Conservation (phyloP, 140 eudicot species). For the Cichorium intybus region DNA sequence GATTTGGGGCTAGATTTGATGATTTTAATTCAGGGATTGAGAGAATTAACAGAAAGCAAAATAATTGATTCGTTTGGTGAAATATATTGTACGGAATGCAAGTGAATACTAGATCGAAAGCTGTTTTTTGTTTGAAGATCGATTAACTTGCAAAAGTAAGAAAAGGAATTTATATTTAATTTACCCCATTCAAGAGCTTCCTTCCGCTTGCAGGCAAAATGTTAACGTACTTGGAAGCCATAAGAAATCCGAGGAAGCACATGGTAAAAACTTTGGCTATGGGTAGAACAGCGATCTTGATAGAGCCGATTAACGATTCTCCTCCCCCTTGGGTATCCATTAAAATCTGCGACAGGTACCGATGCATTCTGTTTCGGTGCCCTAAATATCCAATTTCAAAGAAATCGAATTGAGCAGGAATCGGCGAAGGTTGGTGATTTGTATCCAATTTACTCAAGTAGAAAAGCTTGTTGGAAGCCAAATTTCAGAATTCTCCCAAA, state of each 20-base stretch:
- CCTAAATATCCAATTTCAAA: neutral
- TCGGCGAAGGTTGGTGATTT: neutral
- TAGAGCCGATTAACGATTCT: constrained; percentile 60
- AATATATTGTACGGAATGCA: neutral
- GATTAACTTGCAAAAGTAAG: neutral
- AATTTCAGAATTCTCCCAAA: constrained; percentile 15
- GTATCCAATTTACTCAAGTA: neutral
- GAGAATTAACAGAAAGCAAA: too few species aligned
- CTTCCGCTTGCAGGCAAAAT: constrained; percentile 86
- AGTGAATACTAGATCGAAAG: neutral
- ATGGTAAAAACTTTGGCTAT: constrained; percentile 91
- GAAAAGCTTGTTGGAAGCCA: constrained; percentile 15
- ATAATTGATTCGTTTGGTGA: neutral
- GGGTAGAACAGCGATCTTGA: constrained; percentile 86
- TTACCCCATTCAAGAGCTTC: constrained; percentile 93
- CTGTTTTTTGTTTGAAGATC: neutral
- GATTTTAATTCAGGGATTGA: too few species aligned
- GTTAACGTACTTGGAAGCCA: constrained; percentile 91
- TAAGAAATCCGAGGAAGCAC: constrained; percentile 85
- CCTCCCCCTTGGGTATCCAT: constrained; percentile 62
- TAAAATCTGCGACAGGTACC: constrained; percentile 56
- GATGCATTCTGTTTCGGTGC: constrained; percentile 38
- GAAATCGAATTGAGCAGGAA: constrained; percentile 5
- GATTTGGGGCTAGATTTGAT: neutral
- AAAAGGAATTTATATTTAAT: neutral